Percentiles rank a stretch among this genome's conserved stretches.
These are phyloP conservation scores for Ceratocystis colombiana DNA, from an alignment of 2,329 filamentous ascomycete species.

Conservation along the genomic window DNA sequence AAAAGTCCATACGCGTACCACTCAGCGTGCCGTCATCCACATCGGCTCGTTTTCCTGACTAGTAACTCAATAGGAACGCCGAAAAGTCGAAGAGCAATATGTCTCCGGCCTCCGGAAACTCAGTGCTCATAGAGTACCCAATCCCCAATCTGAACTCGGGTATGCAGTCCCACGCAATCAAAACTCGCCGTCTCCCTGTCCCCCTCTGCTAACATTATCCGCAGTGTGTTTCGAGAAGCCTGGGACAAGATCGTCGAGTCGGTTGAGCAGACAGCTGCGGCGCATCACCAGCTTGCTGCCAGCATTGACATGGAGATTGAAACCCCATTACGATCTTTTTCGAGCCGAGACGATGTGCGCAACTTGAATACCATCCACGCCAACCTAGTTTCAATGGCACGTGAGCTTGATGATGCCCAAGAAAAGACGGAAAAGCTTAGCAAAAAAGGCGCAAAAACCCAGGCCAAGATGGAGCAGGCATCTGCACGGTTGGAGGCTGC, in stretches of 20 bases:
- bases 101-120: constrained; percentile 73
- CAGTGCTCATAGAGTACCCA: constrained; percentile 60
- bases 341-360: constrained; percentile 63
- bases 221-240: constrained; percentile 76
- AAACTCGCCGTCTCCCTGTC: neutral
- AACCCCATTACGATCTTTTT: constrained; percentile 66
- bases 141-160: constrained; percentile 75
- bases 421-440: constrained; percentile 76
- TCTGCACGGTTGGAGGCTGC: constrained; percentile 64
- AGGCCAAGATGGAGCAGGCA: constrained; percentile 67
- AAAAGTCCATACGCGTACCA: neutral
- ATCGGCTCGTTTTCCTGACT: neutral
- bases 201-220: neutral
- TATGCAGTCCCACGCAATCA: constrained; percentile 39
- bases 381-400: constrained; percentile 71
- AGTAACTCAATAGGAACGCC: constrained; percentile 60
- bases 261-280: constrained; percentile 68
- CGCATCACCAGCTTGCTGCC: constrained; percentile 69
- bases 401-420: constrained; percentile 73
- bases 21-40: neutral
- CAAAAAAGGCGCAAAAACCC: constrained; percentile 66
- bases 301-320: constrained; percentile 87
- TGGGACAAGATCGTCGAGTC: constrained; percentile 82
- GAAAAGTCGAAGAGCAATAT: constrained; percentile 84
- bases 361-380: constrained; percentile 71